phyloP scores from a whole-genome alignment of 495 filamentous ascomycete genomes.

The Hypoxylon fragiforme region DNA sequence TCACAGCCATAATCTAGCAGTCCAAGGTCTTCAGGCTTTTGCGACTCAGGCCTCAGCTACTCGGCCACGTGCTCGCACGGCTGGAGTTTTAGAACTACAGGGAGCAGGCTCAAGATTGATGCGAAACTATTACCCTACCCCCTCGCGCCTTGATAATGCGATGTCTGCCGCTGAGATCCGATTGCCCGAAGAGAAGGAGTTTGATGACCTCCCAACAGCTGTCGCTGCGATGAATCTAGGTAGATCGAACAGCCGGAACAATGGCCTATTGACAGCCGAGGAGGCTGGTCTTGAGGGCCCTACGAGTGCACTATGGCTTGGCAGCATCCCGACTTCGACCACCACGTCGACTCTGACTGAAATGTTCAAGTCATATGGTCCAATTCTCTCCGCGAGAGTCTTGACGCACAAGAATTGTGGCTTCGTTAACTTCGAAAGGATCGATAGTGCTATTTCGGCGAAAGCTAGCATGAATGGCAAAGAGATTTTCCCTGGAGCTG shows the following conservation, averaged over 20 bases:
- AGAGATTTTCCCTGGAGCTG: conserved; percentile 96
- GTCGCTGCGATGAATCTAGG: conserved; percentile 78
- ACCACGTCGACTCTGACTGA: conserved; percentile 90
- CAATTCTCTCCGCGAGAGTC: conserved; percentile 88
- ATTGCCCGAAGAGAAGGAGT: conserved; percentile 71
- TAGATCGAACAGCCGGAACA: conserved; percentile 60
- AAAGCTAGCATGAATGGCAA: conserved; percentile 88
- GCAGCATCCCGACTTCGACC: conserved; percentile 95
- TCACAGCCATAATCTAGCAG: conserved; percentile 88
- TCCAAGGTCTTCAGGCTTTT: conserved; percentile 71
- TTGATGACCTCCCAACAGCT: conserved; percentile 67
- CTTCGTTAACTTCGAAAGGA: conserved; percentile 93
- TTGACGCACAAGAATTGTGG: conserved; percentile 99
- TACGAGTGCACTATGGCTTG: conserved; percentile 93
- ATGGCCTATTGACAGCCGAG: conserved; percentile 62
- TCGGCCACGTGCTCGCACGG: conserved; percentile 79
- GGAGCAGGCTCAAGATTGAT: conserved; percentile 69
- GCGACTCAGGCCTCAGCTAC: conserved; percentile 78
- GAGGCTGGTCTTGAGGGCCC: conserved; percentile 85
- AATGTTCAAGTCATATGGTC: conserved; percentile 88
- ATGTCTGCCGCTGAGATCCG: conserved; percentile 80
- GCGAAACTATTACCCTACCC: conserved; percentile 77
- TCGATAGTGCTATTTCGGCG: conserved; percentile 87
- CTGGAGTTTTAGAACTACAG: conserved; percentile 81
- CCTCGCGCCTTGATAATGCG: conserved; percentile 81